Evolutionary conservation across 2,329 filamentous ascomycete species (phyloP).

Genomic region (Polytolypa hystricis): DNA sequence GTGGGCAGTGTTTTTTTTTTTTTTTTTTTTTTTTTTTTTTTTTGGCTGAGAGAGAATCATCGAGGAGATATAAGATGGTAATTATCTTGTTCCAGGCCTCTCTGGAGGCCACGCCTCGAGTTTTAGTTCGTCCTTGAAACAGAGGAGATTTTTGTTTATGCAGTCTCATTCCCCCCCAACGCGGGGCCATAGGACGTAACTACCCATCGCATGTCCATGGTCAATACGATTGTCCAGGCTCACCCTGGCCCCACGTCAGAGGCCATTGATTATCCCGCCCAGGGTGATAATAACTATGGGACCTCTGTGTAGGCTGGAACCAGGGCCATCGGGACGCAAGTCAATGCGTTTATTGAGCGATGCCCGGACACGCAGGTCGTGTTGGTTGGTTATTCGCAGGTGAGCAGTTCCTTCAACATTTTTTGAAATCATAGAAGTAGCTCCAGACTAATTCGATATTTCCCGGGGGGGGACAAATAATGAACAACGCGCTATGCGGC

Average conservation of each 20-base stretch:
- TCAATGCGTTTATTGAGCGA: constrained; percentile 46
- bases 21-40: too few relatives aligned
- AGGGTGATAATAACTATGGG: constrained; percentile 51
- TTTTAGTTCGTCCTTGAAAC: too few relatives aligned
- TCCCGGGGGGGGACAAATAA: constrained; percentile 48
- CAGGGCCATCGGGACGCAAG: constrained; percentile 46
- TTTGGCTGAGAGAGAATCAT: too few relatives aligned
- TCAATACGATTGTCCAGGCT: constrained; percentile 39
- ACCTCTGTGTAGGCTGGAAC: constrained; percentile 49
- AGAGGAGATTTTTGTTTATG: too few relatives aligned
- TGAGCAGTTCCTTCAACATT: constrained; percentile 16
- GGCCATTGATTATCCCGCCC: constrained; percentile 50
- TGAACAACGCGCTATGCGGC: constrained; percentile 52
- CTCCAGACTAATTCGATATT: not conserved
- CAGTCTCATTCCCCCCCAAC: too few relatives aligned
- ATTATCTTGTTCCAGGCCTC: too few relatives aligned
- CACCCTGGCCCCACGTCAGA: constrained; percentile 44
- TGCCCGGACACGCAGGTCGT: constrained; percentile 50
- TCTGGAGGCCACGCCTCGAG: too few relatives aligned
- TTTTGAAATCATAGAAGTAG: too few relatives aligned
- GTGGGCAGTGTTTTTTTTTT: too few relatives aligned
- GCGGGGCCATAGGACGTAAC: too few relatives aligned
- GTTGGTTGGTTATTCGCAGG: constrained; percentile 53
- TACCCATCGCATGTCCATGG: too few relatives aligned
- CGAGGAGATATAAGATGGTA: too few relatives aligned